A percentile compares a stretch with the other conserved stretches of the same genome.
These are phyloP conservation scores for Echeveria elegans DNA, from an alignment of 164 flowering plant genomes.

Conservation along the genomic window DNA sequence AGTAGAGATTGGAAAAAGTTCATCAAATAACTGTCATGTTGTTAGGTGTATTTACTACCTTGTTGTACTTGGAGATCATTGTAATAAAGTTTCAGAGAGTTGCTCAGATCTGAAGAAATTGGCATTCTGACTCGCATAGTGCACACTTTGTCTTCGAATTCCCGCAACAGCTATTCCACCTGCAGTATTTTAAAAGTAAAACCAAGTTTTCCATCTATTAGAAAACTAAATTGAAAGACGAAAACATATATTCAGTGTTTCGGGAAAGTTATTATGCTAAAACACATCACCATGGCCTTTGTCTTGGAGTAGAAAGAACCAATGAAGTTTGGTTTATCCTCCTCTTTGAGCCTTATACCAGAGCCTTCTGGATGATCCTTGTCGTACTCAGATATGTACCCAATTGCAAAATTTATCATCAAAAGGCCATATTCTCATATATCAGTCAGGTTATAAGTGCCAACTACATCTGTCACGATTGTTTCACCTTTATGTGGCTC, in stretches of 20 bases:
- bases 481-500: conserved; percentile 3
- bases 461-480: background rate
- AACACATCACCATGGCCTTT: background rate
- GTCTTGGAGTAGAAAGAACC: conserved; percentile 3
- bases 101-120: background rate
- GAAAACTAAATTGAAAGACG: background rate
- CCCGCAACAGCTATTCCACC: background rate
- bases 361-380: conserved; percentile 4
- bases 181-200: background rate
- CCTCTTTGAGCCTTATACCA: background rate
- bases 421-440: conserved; percentile 3
- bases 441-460: too few species aligned
- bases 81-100: background rate
- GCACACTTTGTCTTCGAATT: conserved; percentile 2
- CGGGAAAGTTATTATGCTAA: background rate
- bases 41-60: background rate
- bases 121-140: conserved; percentile 4
- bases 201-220: background rate
- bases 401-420: conserved; percentile 3
- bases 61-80: conserved; percentile 1
- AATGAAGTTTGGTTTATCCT: background rate
- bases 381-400: background rate
- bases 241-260: background rate
- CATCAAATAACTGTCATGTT: conserved; percentile 1
- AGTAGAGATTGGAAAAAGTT: background rate